Base-by-base conservation (phyloP, 768 basidiomycete genomes). In the Naganishia kalamii region DNA sequence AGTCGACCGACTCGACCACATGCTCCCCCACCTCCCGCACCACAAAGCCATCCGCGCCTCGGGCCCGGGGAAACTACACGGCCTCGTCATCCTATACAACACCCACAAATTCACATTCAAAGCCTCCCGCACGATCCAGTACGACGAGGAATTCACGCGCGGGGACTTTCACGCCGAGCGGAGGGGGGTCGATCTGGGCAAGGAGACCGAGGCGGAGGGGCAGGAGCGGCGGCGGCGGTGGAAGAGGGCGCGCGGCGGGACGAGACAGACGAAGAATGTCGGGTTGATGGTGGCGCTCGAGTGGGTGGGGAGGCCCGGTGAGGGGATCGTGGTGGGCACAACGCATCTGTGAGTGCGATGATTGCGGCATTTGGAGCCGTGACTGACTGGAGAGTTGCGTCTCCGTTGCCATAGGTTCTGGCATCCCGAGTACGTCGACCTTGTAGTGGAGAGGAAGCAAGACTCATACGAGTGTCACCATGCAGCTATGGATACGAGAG, bases 1-100 rank as follows among this genome's bases (percentile, higher is more conserved):
- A 82, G 90, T 92, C 8, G 93, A 94, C 72, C 82, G 86, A 41
- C 80, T 92, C 27, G 85, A 87, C 37, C 87, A 85, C 69, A 80
- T 93, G 21, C 76, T 87, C 23, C 88, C 89, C 0, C 79, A 81
- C 23, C 81, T 94, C 7, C 82, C 87, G 48, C 74, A 80, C 11
- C 92, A 92, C 75, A 77, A 80, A 10, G 78, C 84, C 72, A 82
- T 84, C 54, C 87, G 85, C 76, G 86, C 85, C 7, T 81, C 84
- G 37, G 92, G 90, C 11, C 85, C 83, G 21, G 78, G 79, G 7
- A 97, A 97, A 79, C 84, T 83, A 49, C 92, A 97, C 68, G 92
- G 92, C 1, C 88, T 89, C 74, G 84, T 94, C 60, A 85, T 96
- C 65, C 85, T 88, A 0, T 92, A 85, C 79, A 85, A 85, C 66